Evolutionary conservation across 2,329 filamentous ascomycete genomes (phyloP).

Genomic region (Beauveria australis): DNA sequence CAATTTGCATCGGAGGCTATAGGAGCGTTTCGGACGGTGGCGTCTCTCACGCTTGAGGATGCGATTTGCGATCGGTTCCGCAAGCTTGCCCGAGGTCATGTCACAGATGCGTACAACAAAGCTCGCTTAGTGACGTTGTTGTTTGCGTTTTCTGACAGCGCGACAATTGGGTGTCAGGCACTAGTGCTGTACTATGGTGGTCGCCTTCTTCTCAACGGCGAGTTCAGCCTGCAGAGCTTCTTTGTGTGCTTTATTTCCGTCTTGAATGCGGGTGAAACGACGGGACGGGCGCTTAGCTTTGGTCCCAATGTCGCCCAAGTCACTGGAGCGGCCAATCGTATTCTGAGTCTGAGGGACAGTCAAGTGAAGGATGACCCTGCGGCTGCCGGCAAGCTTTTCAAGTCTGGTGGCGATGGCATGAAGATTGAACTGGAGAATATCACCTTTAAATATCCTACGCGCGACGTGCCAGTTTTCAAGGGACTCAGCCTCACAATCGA

Average conservation of each 20-base stretch:
- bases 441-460: constrained; percentile 52
- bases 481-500: constrained; percentile 56
- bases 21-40: constrained; percentile 64
- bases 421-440: constrained; percentile 49
- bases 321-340: constrained; percentile 50
- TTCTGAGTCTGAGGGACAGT: constrained; percentile 42
- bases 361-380: constrained; percentile 27
- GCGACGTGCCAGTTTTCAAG: constrained; percentile 48
- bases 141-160: constrained; percentile 62
- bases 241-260: constrained; percentile 57
- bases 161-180: constrained; percentile 54
- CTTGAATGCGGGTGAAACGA: constrained; percentile 58
- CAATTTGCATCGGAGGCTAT: constrained; percentile 70
- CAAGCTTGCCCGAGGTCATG: constrained; percentile 50
- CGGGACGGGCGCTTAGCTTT: constrained; percentile 60
- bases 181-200: constrained; percentile 61
- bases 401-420: constrained; percentile 35
- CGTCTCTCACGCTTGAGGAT: constrained; percentile 61
- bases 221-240: constrained; percentile 40
- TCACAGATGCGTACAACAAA: constrained; percentile 50
- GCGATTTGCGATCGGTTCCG: constrained; percentile 55
- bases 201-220: constrained; percentile 42
- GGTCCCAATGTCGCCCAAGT: constrained; percentile 56
- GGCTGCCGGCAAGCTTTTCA: constrained; percentile 16
- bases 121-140: constrained; percentile 54